Evolutionary conservation across 2,329 filamentous ascomycete species (phyloP).

Genomic region (Pezizomycotina sp.): DNA sequence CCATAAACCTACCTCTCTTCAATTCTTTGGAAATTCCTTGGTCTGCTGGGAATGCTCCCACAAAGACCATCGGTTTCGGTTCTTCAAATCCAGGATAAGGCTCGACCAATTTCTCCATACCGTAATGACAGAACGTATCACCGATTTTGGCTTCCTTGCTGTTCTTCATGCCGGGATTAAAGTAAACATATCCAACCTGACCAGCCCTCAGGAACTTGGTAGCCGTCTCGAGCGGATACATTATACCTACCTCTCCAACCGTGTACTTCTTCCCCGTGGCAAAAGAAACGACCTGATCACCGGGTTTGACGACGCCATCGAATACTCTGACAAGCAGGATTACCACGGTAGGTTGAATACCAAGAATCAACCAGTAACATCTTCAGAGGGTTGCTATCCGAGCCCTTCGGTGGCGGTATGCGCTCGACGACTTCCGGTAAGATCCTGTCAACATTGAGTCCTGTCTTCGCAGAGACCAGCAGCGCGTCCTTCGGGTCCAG

Average conservation of each 20-base stretch:
- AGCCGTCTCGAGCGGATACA: slow-evolving; percentile 75
- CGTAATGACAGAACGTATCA: slow-evolving; percentile 78
- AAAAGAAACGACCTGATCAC: slow-evolving; percentile 73
- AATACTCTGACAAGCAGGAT: slow-evolving; percentile 82
- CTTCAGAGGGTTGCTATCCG: slow-evolving; percentile 54
- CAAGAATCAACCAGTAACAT: slow-evolving; percentile 90
- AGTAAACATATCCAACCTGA: slow-evolving; percentile 90
- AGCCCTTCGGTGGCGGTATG: slow-evolving; percentile 65
- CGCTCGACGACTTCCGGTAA: slow-evolving; percentile 71
- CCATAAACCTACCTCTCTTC: slow-evolving; percentile 32
- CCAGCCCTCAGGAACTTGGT: slow-evolving; percentile 69
- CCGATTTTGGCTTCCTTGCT: slow-evolving; percentile 92
- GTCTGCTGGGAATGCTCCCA: slow-evolving; percentile 87
- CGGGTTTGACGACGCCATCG: slow-evolving; percentile 65
- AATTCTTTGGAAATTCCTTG: slow-evolving; percentile 72
- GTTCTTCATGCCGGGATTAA: slow-evolving; percentile 96
- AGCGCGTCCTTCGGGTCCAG: slow-evolving; percentile 59
- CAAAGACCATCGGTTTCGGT: slow-evolving; percentile 97
- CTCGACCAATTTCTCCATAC: slow-evolving; percentile 57
- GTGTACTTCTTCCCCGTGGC: slow-evolving; percentile 79
- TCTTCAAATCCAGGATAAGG: slow-evolving; percentile 87
- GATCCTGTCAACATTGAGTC: slow-evolving; percentile 67
- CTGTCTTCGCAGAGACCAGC: slow-evolving; percentile 83
- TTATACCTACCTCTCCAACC: slow-evolving; percentile 91
- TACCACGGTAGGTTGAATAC: slow-evolving; percentile 94